Evolutionary conservation across 345 rosid genomes (phyloP).

Genomic region (Pistacia atlantica): DNA sequence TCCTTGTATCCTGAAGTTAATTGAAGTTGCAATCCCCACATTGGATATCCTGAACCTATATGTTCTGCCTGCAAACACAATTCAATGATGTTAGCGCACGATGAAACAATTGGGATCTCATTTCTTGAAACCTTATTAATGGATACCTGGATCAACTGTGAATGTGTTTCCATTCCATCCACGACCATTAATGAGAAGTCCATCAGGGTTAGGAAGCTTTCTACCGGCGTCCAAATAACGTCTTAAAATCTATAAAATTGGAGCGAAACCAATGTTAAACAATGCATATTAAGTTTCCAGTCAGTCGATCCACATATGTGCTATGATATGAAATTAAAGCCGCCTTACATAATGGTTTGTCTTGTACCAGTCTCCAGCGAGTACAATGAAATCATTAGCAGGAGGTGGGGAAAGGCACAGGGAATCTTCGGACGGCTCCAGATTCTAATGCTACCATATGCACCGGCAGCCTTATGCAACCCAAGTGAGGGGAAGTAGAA

Average conservation of each 20-base stretch:
- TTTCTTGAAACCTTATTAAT: background rate
- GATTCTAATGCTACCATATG: slow-evolving; percentile 75
- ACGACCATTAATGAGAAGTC: slow-evolving; percentile 91
- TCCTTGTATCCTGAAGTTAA: slow-evolving; percentile 87
- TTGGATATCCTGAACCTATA: slow-evolving; percentile 89
- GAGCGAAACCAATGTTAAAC: background rate
- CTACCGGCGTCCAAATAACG: slow-evolving; percentile 62
- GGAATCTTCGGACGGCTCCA: slow-evolving; percentile 90
- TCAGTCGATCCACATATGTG: background rate
- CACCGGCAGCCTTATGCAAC: slow-evolving; percentile 97
- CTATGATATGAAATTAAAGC: background rate
- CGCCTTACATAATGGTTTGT: slow-evolving; percentile 66
- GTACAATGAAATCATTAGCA: slow-evolving; percentile 63
- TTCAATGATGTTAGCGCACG: background rate
- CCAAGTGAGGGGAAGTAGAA: slow-evolving; percentile 85
- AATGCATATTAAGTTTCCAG: background rate
- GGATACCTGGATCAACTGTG: slow-evolving; percentile 73
- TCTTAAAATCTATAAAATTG: slow-evolving; percentile 44
- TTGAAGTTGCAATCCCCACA: slow-evolving; percentile 67
- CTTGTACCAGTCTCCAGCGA: slow-evolving; percentile 92
- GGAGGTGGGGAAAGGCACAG: slow-evolving; percentile 85
- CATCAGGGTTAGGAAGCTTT: slow-evolving; percentile 73
- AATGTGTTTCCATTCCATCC: slow-evolving; percentile 75
- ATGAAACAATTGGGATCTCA: background rate
- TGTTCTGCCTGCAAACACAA: slow-evolving; percentile 57